Evolutionary conservation across 2,329 filamentous ascomycete genomes (phyloP), one percentile per base, ranked within the genome.

Genomic region (Pseudogymnoascus sp.): DNA sequence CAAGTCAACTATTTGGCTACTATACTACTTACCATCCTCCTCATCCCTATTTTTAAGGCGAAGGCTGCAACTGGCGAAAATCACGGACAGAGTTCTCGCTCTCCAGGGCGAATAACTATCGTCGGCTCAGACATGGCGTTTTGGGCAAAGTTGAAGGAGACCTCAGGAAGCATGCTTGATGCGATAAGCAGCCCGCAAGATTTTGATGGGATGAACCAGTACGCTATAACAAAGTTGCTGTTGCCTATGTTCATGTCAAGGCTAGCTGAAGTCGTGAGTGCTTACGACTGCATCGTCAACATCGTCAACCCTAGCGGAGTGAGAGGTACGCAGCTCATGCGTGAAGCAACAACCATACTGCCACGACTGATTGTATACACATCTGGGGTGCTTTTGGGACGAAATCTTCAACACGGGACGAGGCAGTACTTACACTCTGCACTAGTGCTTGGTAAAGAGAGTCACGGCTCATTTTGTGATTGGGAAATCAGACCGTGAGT

Each of bases 1-100:
- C 76, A 79, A 61, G 73, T 77, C 65, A 76, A 76, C 63, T 74
- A 74, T 61, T 65, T 77, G 4, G 75, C 74, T 0, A 75, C 73
- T 0, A 65, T 65, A 0, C 65, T 76, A 0, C 68, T 77, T 10
- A 64, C 69, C 2, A 68, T 75, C 4, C 66, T 75, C 0, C 66
- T 75, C 2, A 64, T 74, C 1, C 72, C 74, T 0, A 65, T 69
- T 0, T 66, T 77, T 6, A 68, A 69, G 62, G 51, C 62, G n/a
- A 71, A 70, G 36, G 9, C 17, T 17, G 39, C 39, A 21, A 12
- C 39, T 42, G 63, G 65, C 1, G 48, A 35, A 27, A 27, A 61
- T 1, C 9, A 58, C 0, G 66, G 66, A 0, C 64, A 62, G 25
- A 42, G 41, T 8, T 44, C 41, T 44, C 41, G 21, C 17, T 42